Base-by-base conservation (phyloP, 768 basidiomycete genomes). In the Sporobolomyces phaffii region DNA sequence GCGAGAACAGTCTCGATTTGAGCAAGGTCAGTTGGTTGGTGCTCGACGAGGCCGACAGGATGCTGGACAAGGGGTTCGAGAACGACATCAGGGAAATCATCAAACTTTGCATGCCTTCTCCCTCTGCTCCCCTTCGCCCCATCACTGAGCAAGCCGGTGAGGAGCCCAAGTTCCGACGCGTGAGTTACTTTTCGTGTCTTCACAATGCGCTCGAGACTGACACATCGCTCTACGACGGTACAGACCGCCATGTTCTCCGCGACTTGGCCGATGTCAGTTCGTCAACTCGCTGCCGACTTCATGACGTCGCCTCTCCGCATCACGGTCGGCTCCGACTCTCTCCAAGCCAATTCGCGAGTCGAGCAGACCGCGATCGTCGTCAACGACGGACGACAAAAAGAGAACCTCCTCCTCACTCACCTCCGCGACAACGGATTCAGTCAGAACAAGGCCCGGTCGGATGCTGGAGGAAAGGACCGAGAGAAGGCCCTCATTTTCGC, bases 41-140 rank as follows among this genome's bases (percentile, higher is more conserved):
- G 14, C 80, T 99, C 67, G 96, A 99, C 76, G 96, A 99, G 80
- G 96, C 96, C 9, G 94, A 98, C 79, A 83, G 94, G 56, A 97
- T 97, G 94, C 81, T 99, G 54, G 96, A 98, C 77, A 91, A 88
- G 77, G 96, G 94, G 0, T 99, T 99, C 76, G 96, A 99, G 77
- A 96, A 98, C 74, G 96, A 97, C 76, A 96, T 98, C 65, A 82
- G 91, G 58, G 84, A 82, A 65, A 98, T 99, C 75, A 92, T 98
- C 68, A 85, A 83, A 11, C 80, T 82, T 83, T 86, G 79, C 84
- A 84, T 75, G 81, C 83, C 40, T 77, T 51, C 38, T 28, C 68
- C 70, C 22, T 28, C 59, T 13, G 14, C 36, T 29, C 31, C 62
- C 9, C 60, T 72, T 15, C 48, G 59, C 11, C 65, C 70, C 20